phyloP scores from a whole-genome alignment of 2,329 filamentous ascomycete species.

The Colletotrichum falcatum region DNA sequence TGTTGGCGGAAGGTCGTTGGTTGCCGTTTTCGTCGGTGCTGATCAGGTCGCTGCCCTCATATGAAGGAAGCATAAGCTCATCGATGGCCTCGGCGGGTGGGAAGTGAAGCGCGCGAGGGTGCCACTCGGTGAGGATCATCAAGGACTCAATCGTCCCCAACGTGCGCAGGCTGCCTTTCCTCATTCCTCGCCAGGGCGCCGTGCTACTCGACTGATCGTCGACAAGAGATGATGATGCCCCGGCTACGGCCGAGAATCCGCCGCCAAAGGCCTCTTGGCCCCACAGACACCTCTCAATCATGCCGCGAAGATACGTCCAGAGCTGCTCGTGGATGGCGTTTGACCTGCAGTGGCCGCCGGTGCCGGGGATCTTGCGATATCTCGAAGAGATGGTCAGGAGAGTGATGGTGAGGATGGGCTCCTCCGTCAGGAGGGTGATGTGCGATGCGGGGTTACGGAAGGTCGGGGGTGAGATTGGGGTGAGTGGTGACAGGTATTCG shows the following conservation, averaged over 20 bases:
- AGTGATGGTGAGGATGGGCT: constrained; percentile 92
- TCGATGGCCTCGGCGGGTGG: constrained; percentile 82
- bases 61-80: constrained; percentile 74
- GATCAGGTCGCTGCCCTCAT: constrained; percentile 60
- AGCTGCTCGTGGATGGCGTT: constrained; percentile 95
- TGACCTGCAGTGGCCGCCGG: constrained; percentile 84
- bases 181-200: constrained; percentile 75
- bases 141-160: constrained; percentile 94
- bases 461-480: constrained; percentile 92
- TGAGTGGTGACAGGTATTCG: constrained; percentile 88
- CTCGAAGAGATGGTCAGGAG: constrained; percentile 91
- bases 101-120: constrained; percentile 93
- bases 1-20: constrained; percentile 63
- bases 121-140: constrained; percentile 96
- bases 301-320: constrained; percentile 92
- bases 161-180: constrained; percentile 85
- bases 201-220: constrained; percentile 74
- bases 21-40: constrained; percentile 58
- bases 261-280: constrained; percentile 96
- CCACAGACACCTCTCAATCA: constrained; percentile 96
- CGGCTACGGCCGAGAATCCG: constrained; percentile 64
- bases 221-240: constrained; percentile 35
- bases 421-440: constrained; percentile 83
- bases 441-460: constrained; percentile 87
- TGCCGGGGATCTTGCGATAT: constrained; percentile 83